Base-by-base conservation (phyloP, 1,284 basidiomycete species). In the Mycena sp. region DNA sequence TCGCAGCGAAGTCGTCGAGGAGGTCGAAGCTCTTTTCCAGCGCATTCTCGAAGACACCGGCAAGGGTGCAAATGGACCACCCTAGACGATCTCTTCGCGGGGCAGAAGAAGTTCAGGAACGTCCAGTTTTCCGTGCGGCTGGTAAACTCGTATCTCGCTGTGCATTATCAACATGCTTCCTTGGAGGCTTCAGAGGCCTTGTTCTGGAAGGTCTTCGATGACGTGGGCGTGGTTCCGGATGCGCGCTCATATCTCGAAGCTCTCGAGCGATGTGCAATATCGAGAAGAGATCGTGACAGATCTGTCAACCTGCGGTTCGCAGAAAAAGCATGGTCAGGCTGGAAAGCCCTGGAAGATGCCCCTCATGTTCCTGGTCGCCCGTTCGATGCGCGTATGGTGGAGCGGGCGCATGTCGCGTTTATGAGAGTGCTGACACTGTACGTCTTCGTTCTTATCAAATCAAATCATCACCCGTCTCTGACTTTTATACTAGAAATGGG, bases 61-160 rank as follows among this genome's bases (percentile, higher is more conserved):
- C 28, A 67, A 56, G 37, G 58, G 17, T 16, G 21, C 10, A 25
- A 11, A 21, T 14, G 46, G 12, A 17, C 58, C 16, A 51, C 63
- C 40, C 29, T 61, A 0, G 70, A 72, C 16, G 59, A 63, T 14
- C 51, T 65, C 12, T 58, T 76, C 62, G 69, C 74, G 40, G 57
- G 69, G 62, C 63, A 64, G 61, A 67, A 74, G 28, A 83, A 78
- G 57, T 93, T 98, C 74, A 74, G 76, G 2, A 72, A 81, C 45
- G 93, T 97, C 29, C 61, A 74, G 3, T 72, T 91, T 29, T 87
- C 88, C 0, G 70, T 91, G 0, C 81, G 85, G 1, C 82, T 98
- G 9, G 72, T 96, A 67, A 94, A 94, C 71, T 87, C 95, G 1
- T 98, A 94, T 73, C 78, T 98, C 38, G 87, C 92, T 2, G 90